Conservation (phyloP, 768 basidiomycete genomes). For the Tulasnella sp. region DNA sequence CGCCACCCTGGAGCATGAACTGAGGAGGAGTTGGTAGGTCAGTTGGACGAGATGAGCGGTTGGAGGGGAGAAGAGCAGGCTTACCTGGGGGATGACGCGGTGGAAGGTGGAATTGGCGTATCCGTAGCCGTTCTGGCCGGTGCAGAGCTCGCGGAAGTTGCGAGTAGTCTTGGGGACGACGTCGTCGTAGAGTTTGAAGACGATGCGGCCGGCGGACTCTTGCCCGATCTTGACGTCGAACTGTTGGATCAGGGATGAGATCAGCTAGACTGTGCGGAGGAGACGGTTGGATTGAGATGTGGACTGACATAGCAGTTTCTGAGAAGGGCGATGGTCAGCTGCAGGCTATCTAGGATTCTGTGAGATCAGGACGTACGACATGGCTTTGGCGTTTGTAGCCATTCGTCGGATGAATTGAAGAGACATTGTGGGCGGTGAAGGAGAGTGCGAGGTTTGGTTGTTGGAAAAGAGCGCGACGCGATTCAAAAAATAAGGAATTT, state of each 20-base stretch:
- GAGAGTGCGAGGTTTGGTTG: neutral
- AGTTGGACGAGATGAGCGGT: neutral
- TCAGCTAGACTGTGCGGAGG: neutral
- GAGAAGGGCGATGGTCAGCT: neutral
- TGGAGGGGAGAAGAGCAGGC: neutral
- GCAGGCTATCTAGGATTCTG: too few relatives aligned
- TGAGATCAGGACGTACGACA: neutral
- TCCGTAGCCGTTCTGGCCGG: slow-evolving; percentile 29
- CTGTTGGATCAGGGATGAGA: neutral
- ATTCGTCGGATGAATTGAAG: neutral
- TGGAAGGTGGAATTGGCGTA: slow-evolving; percentile 29
- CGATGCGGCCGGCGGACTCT: slow-evolving; percentile 35
- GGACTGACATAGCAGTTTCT: neutral
- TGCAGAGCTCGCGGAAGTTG: slow-evolving; percentile 73
- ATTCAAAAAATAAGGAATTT: neutral
- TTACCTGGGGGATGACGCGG: slow-evolving; percentile 28
- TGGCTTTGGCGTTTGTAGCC: neutral
- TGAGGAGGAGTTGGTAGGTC: slow-evolving; percentile 14
- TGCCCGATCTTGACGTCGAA: slow-evolving; percentile 32
- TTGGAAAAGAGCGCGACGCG: neutral
- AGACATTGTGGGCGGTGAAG: neutral
- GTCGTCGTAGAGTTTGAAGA: slow-evolving; percentile 78
- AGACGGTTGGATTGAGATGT: neutral
- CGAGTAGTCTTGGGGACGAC: slow-evolving; percentile 59
- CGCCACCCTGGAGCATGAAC: slow-evolving; percentile 34